Percentiles rank a stretch among this genome's conserved stretches.
These are phyloP conservation scores for Calonectria montana DNA, from an alignment of 2,329 filamentous ascomycete genomes.

Conservation along the genomic window DNA sequence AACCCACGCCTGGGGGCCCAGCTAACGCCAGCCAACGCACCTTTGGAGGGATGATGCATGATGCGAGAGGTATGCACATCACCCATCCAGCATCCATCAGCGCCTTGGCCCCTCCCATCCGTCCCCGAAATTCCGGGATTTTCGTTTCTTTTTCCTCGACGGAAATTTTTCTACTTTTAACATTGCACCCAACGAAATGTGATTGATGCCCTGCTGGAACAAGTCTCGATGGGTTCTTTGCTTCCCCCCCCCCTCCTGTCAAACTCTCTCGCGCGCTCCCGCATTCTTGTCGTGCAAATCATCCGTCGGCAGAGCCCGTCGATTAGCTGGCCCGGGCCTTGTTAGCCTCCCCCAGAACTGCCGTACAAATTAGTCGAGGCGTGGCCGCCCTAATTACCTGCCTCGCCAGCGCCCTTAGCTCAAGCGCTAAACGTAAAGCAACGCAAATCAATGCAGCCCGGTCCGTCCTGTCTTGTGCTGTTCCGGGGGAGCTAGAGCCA, in stretches of 20 bases:
- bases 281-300: constrained; percentile 1
- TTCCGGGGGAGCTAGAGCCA: not conserved
- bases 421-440: constrained; percentile 8
- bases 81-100: not conserved
- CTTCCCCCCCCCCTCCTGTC: not conserved
- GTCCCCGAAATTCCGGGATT: constrained; percentile 2
- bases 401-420: constrained; percentile 1
- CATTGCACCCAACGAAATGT: not conserved
- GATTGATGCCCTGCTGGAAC: not conserved
- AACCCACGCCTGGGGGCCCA: not conserved
- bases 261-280: not conserved
- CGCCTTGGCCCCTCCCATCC: not conserved
- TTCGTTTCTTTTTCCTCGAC: constrained; percentile 7
- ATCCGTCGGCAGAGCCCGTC: not conserved
- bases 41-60: constrained; percentile 4
- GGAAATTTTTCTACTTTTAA: constrained; percentile 12
- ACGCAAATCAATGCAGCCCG: constrained; percentile 10
- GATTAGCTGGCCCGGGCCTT: not conserved
- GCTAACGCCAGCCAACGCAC: constrained; percentile 3
- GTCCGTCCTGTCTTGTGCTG: not conserved
- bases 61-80: constrained; percentile 8
- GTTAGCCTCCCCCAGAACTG: constrained; percentile 4
- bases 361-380: not conserved
- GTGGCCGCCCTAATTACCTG: not conserved
- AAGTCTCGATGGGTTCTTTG: not conserved